Conservation (phyloP, 108 stramenopile genomes). For the Fragilariopsis cylindrus region DNA sequence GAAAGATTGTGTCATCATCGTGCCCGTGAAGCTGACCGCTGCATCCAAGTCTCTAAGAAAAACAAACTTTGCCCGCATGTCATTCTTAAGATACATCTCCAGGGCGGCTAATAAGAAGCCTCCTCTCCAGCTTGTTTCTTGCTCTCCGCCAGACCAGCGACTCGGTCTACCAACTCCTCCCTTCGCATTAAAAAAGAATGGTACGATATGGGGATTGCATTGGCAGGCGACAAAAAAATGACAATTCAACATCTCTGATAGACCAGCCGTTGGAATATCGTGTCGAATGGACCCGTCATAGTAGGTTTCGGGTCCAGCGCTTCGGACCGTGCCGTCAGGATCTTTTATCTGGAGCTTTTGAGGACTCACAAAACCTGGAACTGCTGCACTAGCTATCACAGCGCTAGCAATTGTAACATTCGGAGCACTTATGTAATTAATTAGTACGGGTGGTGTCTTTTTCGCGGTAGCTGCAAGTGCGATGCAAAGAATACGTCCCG, state of each 20-base stretch:
- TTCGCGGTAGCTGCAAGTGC: conserved; percentile 90
- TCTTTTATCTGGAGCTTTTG: conserved; percentile 73
- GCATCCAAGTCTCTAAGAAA: conserved; percentile 87
- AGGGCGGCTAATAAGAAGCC: conserved; percentile 70
- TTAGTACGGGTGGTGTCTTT: conserved; percentile 89
- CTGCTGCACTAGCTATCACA: conserved; percentile 81
- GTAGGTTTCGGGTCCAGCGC: conserved; percentile 57
- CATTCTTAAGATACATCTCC: conserved; percentile 73
- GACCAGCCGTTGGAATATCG: conserved; percentile 88
- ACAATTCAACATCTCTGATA: conserved; percentile 93
- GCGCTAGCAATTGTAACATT: conserved; percentile 94
- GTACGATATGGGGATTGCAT: conserved; percentile 79
- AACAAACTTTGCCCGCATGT: conserved; percentile 84
- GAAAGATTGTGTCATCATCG: conserved; percentile 76
- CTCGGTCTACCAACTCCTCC: conserved; percentile 84
- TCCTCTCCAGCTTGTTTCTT: conserved; percentile 81
- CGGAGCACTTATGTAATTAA: conserved; percentile 96
- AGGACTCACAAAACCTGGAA: conserved; percentile 91
- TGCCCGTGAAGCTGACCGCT: conserved; percentile 79
- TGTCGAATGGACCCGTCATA: conserved; percentile 87
- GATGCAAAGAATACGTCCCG: conserved; percentile 95
- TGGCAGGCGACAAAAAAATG: conserved; percentile 95
- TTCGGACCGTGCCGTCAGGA: conserved; percentile 65
- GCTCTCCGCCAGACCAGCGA: conserved; percentile 75
- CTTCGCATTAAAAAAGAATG: conserved; percentile 82